A percentile compares a stretch with the other conserved stretches of the same genome.
These are phyloP conservation scores for Platismatia glauca DNA, from an alignment of 495 filamentous ascomycete species.

Conservation along the genomic window DNA sequence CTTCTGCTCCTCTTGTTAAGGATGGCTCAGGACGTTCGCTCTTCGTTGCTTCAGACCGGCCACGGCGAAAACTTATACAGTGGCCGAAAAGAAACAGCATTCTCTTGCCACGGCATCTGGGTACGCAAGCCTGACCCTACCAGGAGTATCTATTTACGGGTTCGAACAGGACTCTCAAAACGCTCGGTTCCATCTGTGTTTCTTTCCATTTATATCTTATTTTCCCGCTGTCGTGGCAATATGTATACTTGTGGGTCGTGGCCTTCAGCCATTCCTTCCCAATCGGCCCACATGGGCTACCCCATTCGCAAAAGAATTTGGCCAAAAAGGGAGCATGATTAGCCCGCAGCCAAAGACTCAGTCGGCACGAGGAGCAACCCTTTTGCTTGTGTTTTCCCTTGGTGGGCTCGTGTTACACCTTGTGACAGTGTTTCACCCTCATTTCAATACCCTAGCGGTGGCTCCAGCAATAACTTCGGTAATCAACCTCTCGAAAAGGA, in stretches of 20 bases:
- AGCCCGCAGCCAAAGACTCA: constrained; percentile 24
- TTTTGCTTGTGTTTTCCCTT: constrained; percentile 35
- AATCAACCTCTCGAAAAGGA: constrained; percentile 18
- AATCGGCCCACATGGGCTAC: constrained; percentile 41
- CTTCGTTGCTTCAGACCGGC: neutral
- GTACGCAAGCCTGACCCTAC: neutral
- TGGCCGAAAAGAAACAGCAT: neutral
- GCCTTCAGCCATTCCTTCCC: constrained; percentile 26
- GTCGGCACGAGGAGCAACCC: constrained; percentile 28
- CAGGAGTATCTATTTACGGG: neutral
- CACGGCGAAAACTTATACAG: neutral
- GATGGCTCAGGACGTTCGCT: neutral
- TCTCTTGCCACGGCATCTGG: neutral
- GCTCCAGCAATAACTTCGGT: constrained; percentile 42
- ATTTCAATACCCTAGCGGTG: constrained; percentile 22
- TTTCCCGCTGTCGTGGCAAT: constrained; percentile 37
- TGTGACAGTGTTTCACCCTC: constrained; percentile 32
- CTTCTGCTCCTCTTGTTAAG: neutral
- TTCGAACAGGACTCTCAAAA: constrained; percentile 2
- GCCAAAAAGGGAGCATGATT: constrained; percentile 26
- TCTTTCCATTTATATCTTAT: neutral
- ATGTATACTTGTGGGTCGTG: constrained; percentile 32
- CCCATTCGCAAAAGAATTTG: constrained; percentile 41
- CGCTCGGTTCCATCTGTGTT: neutral
- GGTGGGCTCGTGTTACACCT: constrained; percentile 36